These are phyloP conservation scores for Cynara cardunculus DNA, from an alignment of 129 eudicot genomes.

Conservation along the genomic window DNA sequence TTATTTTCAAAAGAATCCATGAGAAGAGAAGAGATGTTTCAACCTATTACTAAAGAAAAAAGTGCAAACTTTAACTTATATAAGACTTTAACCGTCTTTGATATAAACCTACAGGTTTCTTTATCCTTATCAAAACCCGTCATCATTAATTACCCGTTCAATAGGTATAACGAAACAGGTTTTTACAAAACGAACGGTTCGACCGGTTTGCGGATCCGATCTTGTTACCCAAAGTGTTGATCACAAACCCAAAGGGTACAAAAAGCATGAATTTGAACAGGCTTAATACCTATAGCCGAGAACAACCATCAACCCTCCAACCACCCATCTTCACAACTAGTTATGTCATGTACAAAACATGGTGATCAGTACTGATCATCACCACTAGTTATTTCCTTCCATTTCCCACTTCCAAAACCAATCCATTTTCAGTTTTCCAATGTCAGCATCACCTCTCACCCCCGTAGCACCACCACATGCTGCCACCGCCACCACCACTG, in stretches of 20 bases:
- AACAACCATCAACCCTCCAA: constrained; percentile 27
- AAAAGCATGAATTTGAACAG: constrained; percentile 15
- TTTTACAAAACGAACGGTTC: background rate
- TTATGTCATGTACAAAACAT: constrained; percentile 35
- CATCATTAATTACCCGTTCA: background rate
- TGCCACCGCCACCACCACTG: background rate
- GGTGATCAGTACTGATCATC: background rate
- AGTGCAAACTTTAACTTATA: background rate
- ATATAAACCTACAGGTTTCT: background rate
- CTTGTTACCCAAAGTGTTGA: background rate
- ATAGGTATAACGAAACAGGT: background rate
- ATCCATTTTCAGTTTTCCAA: background rate
- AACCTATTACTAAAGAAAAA: too few relatives aligned
- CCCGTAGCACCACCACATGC: background rate
- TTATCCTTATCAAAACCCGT: background rate
- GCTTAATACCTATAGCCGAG: background rate
- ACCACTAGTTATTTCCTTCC: background rate
- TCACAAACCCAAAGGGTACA: background rate
- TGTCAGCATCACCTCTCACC: constrained; percentile 23
- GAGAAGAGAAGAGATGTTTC: too few relatives aligned
- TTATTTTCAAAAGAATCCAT: too few relatives aligned
- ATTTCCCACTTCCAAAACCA: background rate
- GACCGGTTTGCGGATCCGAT: background rate
- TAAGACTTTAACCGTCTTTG: background rate
- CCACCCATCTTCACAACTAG: constrained; percentile 31